These are phyloP conservation scores for Trichomonas vaginalis DNA, from an alignment of 208 protist species.

Conservation along the genomic window DNA sequence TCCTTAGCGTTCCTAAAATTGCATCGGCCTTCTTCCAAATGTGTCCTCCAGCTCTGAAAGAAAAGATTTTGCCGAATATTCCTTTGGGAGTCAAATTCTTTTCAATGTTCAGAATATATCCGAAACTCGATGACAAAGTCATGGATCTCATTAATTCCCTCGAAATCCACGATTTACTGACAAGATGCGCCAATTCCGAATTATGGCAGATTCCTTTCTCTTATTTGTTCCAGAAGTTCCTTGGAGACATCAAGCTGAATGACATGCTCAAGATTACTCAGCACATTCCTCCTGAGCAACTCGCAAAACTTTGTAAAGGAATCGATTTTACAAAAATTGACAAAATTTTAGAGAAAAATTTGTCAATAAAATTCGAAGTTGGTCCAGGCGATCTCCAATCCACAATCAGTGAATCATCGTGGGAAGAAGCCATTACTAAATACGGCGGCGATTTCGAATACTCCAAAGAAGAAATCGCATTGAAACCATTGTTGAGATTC, in stretches of 20 bases:
- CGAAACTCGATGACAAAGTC: not conserved
- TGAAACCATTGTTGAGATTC: not conserved
- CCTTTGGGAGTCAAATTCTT: not conserved
- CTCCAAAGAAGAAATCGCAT: not conserved
- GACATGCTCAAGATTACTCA: not conserved
- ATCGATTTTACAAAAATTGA: no score
- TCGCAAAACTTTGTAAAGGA: not conserved
- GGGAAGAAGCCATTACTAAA: not conserved
- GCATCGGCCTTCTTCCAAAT: not conserved
- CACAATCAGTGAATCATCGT: not conserved
- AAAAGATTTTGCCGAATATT: not conserved
- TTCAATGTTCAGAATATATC: not conserved
- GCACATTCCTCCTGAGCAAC: not conserved
- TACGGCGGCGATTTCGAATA: not conserved
- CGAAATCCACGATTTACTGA: not conserved
- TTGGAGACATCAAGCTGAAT: not conserved
- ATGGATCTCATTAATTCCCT: not conserved
- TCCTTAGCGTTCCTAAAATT: not conserved
- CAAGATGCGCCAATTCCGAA: not conserved
- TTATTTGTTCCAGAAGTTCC: not conserved
- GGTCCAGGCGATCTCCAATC: not conserved
- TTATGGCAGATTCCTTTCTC: not conserved
- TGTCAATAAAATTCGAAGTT: not conserved
- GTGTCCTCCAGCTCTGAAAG: not conserved
- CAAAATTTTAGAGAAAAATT: not conserved